Evolutionary conservation across 352 stramenopile genomes (phyloP), one percentile per base, ranked within the genome.

Genomic region (Pythium pyrilobum): DNA sequence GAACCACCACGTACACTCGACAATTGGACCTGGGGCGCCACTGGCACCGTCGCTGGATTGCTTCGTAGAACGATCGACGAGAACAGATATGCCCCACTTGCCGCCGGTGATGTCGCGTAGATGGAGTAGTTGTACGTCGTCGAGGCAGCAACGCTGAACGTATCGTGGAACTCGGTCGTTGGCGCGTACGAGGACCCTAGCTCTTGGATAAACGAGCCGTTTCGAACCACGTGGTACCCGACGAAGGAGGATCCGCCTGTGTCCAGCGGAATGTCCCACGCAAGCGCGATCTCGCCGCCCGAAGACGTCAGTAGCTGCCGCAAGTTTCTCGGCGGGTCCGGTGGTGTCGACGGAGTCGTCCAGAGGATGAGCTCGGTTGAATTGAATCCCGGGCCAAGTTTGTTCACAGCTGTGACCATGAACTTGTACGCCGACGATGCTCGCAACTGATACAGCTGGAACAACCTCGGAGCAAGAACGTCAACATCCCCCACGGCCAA

Each of bases 61-160:
- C 68, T 84, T 21, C 31, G 32, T 27, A 53, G 55, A 3, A 53
- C 24, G 12, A 81, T 50, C 6, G 20, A 41, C 6, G 62, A 37
- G 5, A 25, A 43, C 2, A 21, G 9, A 2, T n/a, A 13, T n/a
- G 41, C 34, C 0, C 27, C 18, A 25, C 7, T 28, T 25, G 45
- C 7, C 37, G 69, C 43, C 12, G 66, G 59, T 50, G 68, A 82
- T 1, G 49, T 59, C 2, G 71, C 57, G 15, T 67, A 58, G 1
- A 86, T 55, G 4, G 56, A 51, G 61, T 86, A 87, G 10, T 25
- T 65, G 38, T 87, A 87, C 3, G 40, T 27, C 3, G 45, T 60
- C 13, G 62, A 52, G 11, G 76, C 69, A 2, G 2, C 2, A 0
- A 87, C 38, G 8, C 33, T 38, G 16, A 48, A 33, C n/a, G 56